Conservation (phyloP, 768 basidiomycete genomes). For the Podaxis carcinomalis region DNA sequence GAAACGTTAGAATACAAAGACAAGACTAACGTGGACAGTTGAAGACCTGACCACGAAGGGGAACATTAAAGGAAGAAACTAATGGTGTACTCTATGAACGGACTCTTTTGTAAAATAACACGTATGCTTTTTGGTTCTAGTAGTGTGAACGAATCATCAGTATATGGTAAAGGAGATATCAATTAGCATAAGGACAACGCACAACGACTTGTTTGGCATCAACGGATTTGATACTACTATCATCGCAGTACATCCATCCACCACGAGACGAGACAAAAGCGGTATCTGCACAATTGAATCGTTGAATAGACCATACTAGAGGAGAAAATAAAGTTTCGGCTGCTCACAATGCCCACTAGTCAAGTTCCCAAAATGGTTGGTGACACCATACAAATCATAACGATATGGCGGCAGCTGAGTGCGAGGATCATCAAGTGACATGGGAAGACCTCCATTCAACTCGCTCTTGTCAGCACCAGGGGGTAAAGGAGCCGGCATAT, state of each 20-base stretch:
- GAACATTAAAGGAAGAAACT: not conserved
- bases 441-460: slow-evolving; percentile 37
- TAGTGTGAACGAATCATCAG: slow-evolving; percentile 7
- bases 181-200: slow-evolving; percentile 23
- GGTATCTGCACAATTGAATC: slow-evolving; percentile 57
- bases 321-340: slow-evolving; percentile 10
- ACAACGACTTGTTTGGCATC: slow-evolving; percentile 84
- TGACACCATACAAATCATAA: slow-evolving; percentile 94
- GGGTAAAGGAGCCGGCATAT: slow-evolving; percentile 79
- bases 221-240: slow-evolving; percentile 75
- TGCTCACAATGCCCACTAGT: slow-evolving; percentile 92
- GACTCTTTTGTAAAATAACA: slow-evolving; percentile 75
- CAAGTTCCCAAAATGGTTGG: slow-evolving; percentile 93
- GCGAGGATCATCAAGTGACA: slow-evolving; percentile 66
- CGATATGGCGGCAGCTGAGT: slow-evolving; percentile 82
- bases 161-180: not conserved
- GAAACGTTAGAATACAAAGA: slow-evolving; percentile 28
- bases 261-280: slow-evolving; percentile 85
- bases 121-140: slow-evolving; percentile 64
- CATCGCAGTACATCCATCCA: slow-evolving; percentile 92
- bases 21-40: slow-evolving; percentile 11
- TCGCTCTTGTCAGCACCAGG: slow-evolving; percentile 54
- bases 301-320: not conserved
- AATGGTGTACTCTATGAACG: slow-evolving; percentile 35
- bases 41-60: slow-evolving; percentile 6